phyloP scores from a whole-genome alignment of 2,329 filamentous ascomycete species.

The Mollisiaceae sp. region DNA sequence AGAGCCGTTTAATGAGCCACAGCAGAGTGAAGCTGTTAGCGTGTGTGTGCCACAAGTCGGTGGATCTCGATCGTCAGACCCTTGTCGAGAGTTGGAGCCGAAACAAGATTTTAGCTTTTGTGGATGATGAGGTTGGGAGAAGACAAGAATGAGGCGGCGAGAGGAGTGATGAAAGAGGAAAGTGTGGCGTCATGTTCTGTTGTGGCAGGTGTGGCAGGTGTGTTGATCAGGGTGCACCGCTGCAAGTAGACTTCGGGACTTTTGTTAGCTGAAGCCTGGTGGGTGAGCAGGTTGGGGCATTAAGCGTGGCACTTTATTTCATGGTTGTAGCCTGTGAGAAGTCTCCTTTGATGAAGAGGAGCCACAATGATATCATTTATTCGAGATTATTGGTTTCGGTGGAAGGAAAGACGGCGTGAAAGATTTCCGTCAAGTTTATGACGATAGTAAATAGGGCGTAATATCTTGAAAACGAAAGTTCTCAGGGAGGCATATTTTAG shows the following conservation, averaged over 20 bases:
- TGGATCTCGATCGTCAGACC: not conserved
- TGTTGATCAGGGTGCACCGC: too few species aligned
- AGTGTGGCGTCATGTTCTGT: slow-evolving; percentile 5
- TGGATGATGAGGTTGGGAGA: not conserved
- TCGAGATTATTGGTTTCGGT: too few species aligned
- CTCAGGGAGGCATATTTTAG: too few species aligned
- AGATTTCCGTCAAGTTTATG: not conserved
- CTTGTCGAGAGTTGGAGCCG: not conserved
- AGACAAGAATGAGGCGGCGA: not conserved
- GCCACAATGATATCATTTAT: slow-evolving; percentile 1
- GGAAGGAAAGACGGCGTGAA: too few species aligned
- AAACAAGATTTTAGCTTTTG: slow-evolving; percentile 3
- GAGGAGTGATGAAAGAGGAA: not conserved
- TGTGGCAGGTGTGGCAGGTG: slow-evolving; percentile 9
- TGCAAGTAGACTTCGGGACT: too few species aligned
- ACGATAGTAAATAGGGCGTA: not conserved
- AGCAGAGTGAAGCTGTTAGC: not conserved
- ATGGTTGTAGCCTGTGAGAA: not conserved
- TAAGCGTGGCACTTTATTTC: not conserved
- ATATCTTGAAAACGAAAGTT: not conserved
- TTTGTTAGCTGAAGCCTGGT: too few species aligned
- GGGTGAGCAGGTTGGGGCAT: not conserved
- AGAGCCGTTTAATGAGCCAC: too few species aligned
- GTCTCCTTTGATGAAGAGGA: not conserved
- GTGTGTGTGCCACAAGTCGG: not conserved